A percentile compares a stretch with the other conserved stretches of the same genome.
These are phyloP conservation scores for Excoecaria cochinchinensis DNA, from an alignment of 345 rosid species.

Conservation along the genomic window DNA sequence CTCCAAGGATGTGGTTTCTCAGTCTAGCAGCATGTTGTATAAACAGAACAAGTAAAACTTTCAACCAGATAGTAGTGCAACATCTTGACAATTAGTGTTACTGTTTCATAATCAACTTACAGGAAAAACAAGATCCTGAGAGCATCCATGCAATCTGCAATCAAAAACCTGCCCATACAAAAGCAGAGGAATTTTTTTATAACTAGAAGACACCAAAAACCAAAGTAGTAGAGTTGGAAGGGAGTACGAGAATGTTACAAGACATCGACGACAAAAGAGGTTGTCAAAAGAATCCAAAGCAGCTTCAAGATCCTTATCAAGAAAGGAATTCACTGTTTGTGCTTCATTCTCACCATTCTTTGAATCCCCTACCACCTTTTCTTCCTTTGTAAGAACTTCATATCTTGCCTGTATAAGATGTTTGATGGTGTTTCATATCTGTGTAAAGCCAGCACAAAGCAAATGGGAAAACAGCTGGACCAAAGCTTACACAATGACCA, in stretches of 20 bases:
- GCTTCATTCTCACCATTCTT: slow-evolving; percentile 48
- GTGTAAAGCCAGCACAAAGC: slow-evolving; percentile 77
- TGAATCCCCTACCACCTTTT: slow-evolving; percentile 43
- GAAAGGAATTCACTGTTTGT: slow-evolving; percentile 56
- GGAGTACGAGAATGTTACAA: slow-evolving; percentile 43
- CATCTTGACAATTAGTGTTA: slow-evolving; percentile 20
- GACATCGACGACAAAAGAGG: slow-evolving; percentile 94
- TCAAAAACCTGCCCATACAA: slow-evolving; percentile 77
- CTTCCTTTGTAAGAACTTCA: slow-evolving; percentile 67
- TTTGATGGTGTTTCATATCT: slow-evolving; percentile 94
- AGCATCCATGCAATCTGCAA: slow-evolving; percentile 98
- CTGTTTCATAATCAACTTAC: slow-evolving; percentile 48
- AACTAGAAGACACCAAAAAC: not conserved
- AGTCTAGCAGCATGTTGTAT: slow-evolving; percentile 46
- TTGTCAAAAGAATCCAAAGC: slow-evolving; percentile 99
- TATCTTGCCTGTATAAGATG: slow-evolving; percentile 99
- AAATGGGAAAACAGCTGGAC: slow-evolving; percentile 88
- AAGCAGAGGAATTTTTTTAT: slow-evolving; percentile 11
- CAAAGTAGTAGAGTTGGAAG: slow-evolving; percentile 7
- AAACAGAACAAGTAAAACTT: slow-evolving; percentile 27
- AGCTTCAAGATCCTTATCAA: slow-evolving; percentile 91
- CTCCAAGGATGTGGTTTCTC: slow-evolving; percentile 77
- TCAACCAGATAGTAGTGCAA: slow-evolving; percentile 19
- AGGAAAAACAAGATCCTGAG: slow-evolving; percentile 97
- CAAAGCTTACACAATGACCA: slow-evolving; percentile 68